A percentile compares a stretch with the other conserved stretches of the same genome.
These are phyloP conservation scores for Pyricularia pennisetigena DNA, from an alignment of 2,329 filamentous ascomycete species.

Conservation along the genomic window DNA sequence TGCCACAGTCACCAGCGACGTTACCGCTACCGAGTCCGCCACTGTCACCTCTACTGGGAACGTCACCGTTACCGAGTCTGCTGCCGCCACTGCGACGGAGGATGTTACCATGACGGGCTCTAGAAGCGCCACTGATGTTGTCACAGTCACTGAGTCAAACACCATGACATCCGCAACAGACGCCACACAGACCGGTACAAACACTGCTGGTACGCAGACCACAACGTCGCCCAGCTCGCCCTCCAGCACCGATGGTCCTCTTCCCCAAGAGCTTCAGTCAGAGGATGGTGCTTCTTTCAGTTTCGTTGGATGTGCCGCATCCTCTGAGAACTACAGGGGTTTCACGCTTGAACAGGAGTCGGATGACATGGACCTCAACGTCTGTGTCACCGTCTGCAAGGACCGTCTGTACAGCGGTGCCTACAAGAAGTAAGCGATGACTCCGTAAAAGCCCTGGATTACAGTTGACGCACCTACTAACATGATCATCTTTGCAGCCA, in stretches of 20 bases:
- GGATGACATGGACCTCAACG: background rate
- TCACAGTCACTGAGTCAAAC: background rate
- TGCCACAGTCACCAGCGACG: too few species aligned
- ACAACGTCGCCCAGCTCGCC: background rate
- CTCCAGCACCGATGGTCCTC: background rate
- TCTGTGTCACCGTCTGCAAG: constrained; percentile 1
- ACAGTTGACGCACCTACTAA: background rate
- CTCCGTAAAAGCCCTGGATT: background rate
- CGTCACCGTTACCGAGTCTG: background rate
- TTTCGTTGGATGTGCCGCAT: background rate
- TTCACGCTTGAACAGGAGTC: background rate
- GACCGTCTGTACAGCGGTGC: background rate
- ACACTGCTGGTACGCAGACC: background rate
- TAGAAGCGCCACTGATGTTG: background rate
- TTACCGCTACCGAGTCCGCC: background rate
- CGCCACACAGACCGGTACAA: background rate
- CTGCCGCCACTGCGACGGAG: background rate
- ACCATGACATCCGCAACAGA: background rate
- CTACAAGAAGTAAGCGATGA: background rate
- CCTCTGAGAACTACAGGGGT: background rate
- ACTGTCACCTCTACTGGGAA: too few species aligned
- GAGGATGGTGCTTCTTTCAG: background rate
- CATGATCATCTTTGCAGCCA: background rate
- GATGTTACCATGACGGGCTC: background rate
- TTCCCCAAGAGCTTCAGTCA: background rate